These are phyloP conservation scores for Conticribra weissflogii DNA, from an alignment of 108 stramenopile species.

Conservation along the genomic window DNA sequence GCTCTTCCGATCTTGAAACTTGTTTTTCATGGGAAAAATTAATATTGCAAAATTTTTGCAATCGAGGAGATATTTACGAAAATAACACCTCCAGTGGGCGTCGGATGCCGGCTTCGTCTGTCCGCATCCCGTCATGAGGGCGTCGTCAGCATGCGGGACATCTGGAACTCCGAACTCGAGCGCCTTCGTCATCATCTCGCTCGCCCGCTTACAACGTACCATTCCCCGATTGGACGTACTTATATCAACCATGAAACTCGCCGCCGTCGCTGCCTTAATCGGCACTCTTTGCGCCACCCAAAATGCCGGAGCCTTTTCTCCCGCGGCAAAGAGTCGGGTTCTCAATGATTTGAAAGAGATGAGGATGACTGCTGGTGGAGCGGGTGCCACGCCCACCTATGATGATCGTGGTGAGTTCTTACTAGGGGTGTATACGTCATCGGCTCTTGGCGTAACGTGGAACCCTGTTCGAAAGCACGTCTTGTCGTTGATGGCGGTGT, in stretches of 20 bases:
- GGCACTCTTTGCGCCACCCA: constrained; percentile 20
- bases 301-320: constrained; percentile 38
- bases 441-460: neutral
- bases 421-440: neutral
- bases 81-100: no score
- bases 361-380: constrained; percentile 28
- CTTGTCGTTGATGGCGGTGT: no score
- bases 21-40: no score
- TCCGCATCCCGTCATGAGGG: no score
- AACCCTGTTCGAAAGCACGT: no score
- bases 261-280: constrained; percentile 23
- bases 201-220: neutral
- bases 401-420: neutral
- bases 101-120: no score
- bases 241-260: constrained; percentile 28
- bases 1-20: no score
- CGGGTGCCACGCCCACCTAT: constrained; percentile 3
- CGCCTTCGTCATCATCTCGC: neutral
- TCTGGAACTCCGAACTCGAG: no score
- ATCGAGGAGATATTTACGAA: no score
- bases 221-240: neutral
- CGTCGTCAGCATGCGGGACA: no score
- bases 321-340: constrained; percentile 19
- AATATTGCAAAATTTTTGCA: no score
- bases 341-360: constrained; percentile 25